A percentile compares a stretch with the other conserved stretches of the same genome.
phyloP scores from a whole-genome alignment of 2,329 filamentous ascomycete genomes.

The Emmonsiellopsis sp. region DNA sequence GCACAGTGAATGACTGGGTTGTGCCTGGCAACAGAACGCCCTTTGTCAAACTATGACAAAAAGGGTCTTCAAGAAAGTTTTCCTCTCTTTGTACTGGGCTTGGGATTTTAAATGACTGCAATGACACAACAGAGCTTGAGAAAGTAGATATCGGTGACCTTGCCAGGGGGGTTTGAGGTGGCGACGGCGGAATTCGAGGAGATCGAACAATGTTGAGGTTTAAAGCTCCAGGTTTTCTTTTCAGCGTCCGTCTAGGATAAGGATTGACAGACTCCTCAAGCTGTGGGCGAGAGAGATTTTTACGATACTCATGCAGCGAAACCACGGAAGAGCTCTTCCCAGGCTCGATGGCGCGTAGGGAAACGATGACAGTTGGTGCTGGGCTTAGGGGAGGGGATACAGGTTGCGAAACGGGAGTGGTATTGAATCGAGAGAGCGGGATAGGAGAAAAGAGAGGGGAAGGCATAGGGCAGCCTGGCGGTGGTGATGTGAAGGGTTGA shows the following conservation, averaged over 20 bases:
- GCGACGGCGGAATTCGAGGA: conserved; percentile 9
- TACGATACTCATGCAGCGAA: conserved; percentile 14
- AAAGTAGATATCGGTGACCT: background rate
- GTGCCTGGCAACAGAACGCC: too few relatives aligned
- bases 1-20: background rate
- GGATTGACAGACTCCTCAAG: background rate
- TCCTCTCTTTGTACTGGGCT: background rate
- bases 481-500: background rate
- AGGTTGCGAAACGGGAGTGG: background rate
- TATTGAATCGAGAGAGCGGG: conserved; percentile 1
- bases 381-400: conserved; percentile 11
- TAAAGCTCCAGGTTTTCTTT: conserved; percentile 12
- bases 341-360: conserved; percentile 5
- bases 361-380: conserved; percentile 10
- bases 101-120: background rate
- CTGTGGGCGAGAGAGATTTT: conserved; percentile 9
- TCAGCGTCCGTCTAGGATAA: conserved; percentile 9
- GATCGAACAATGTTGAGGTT: conserved; percentile 10
- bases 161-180: conserved; percentile 9
- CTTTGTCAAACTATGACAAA: background rate
- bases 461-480: background rate
- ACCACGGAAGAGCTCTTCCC: conserved; percentile 5
- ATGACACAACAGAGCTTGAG: conserved; percentile 1
- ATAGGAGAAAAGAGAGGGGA: conserved; percentile 6
- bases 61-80: background rate